phyloP scores from a whole-genome alignment of 352 stramenopile genomes.

The Pythium diclinum region DNA sequence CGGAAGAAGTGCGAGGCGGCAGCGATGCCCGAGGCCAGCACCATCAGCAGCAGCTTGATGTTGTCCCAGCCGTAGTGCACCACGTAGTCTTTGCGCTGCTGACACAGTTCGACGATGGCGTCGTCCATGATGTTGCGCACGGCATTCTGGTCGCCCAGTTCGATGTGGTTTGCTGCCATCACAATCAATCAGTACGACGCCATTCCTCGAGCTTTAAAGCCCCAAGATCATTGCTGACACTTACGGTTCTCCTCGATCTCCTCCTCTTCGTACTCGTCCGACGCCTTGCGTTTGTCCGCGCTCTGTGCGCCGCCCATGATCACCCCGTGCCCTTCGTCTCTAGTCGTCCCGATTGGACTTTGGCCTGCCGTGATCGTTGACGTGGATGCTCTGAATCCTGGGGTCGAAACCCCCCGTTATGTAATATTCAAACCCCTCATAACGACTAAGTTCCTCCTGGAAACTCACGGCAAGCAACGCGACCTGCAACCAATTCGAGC shows the following conservation, averaged over 20 bases:
- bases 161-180: slow-evolving; percentile 51
- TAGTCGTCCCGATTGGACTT: slow-evolving; percentile 6
- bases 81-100: slow-evolving; percentile 49
- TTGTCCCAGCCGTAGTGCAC: slow-evolving; percentile 84
- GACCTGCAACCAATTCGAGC: background rate
- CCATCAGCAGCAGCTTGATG: slow-evolving; percentile 78
- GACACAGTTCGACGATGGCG: slow-evolving; percentile 69
- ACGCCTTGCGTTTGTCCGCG: slow-evolving; percentile 45
- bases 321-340: background rate
- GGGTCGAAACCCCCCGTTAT: slow-evolving; percentile 13
- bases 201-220: background rate
- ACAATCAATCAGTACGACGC: background rate
- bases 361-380: slow-evolving; percentile 21
- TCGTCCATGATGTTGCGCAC: slow-evolving; percentile 88
- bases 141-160: slow-evolving; percentile 82
- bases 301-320: slow-evolving; percentile 48
- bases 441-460: slow-evolving; percentile 12
- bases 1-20: slow-evolving; percentile 73
- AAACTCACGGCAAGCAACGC: slow-evolving; percentile 13
- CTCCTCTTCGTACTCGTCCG: slow-evolving; percentile 43
- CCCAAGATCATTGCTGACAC: slow-evolving; percentile 1
- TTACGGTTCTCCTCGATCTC: slow-evolving; percentile 68
- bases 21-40: slow-evolving; percentile 55
- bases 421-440: slow-evolving; percentile 16
- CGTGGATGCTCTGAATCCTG: slow-evolving; percentile 19